These are phyloP conservation scores for Rhizopogon sp. DNA, from an alignment of 768 basidiomycete genomes.

Conservation along the genomic window DNA sequence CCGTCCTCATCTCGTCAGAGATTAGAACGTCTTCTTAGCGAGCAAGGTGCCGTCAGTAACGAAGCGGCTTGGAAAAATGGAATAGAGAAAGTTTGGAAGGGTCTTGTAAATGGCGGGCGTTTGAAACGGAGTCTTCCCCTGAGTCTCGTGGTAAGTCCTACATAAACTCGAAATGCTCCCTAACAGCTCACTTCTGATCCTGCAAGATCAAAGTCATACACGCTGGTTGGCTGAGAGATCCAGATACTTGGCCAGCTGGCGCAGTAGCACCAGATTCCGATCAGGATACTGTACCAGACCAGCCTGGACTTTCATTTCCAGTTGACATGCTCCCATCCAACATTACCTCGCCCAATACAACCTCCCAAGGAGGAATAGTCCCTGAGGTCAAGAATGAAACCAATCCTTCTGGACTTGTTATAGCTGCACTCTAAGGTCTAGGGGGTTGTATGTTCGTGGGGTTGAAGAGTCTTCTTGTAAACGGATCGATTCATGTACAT, in stretches of 20 bases:
- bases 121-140: constrained; percentile 63
- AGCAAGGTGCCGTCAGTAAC: constrained; percentile 41
- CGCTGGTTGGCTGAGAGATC: constrained; percentile 69
- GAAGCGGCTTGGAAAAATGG: constrained; percentile 54
- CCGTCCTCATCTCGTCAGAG: constrained; percentile 37
- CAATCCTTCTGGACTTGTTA: constrained; percentile 1
- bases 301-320: not conserved
- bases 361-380: not conserved
- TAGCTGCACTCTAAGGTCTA: not conserved
- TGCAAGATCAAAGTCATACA: constrained; percentile 67
- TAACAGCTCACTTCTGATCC: constrained; percentile 7
- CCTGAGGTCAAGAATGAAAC: not conserved
- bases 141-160: constrained; percentile 49
- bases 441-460: not conserved
- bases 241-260: constrained; percentile 67
- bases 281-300: constrained; percentile 28
- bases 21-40: constrained; percentile 46
- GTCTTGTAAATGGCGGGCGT: constrained; percentile 50
- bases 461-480: not conserved
- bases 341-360: not conserved
- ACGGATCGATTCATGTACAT: not conserved
- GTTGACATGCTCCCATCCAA: not conserved
- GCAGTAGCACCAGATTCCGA: constrained; percentile 59
- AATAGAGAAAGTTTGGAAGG: constrained; percentile 59
- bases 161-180: not conserved